phyloP scores from a whole-genome alignment of 1,284 basidiomycete species.

The Cryptococcus hybrid region DNA sequence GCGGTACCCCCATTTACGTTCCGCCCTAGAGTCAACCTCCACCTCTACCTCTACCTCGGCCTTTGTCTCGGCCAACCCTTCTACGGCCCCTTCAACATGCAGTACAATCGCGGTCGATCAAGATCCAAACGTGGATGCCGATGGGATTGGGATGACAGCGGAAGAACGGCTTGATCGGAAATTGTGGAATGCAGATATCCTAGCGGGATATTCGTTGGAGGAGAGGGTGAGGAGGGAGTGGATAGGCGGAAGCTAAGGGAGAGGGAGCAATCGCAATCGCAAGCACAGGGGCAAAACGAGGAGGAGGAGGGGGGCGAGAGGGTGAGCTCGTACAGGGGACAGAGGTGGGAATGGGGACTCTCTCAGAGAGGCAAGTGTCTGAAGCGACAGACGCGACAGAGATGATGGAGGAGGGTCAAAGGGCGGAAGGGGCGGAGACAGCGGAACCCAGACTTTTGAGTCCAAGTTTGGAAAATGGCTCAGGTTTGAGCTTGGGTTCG shows the following conservation, averaged over 20 bases:
- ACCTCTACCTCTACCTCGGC: background rate
- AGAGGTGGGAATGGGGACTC: background rate
- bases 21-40: background rate
- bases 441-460: background rate
- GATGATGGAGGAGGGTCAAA: background rate
- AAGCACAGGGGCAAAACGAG: background rate
- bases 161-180: slow-evolving; percentile 34
- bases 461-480: too few relatives aligned
- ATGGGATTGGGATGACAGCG: slow-evolving; percentile 11
- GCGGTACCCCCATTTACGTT: background rate
- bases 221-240: slow-evolving; percentile 40
- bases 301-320: background rate
- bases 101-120: background rate
- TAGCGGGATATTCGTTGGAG: slow-evolving; percentile 40
- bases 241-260: slow-evolving; percentile 16
- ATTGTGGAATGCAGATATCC: slow-evolving; percentile 44
- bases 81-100: background rate
- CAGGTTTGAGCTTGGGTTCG: too few relatives aligned
- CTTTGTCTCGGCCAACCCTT: background rate
- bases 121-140: slow-evolving; percentile 6
- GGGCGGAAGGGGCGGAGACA: background rate
- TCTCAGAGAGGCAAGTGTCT: too few relatives aligned
- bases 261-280: background rate
- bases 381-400: too few relatives aligned
- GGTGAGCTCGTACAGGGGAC: background rate